These are phyloP conservation scores for Geotrichum histeridarum DNA, from an alignment of 1,139 yeast species.

Conservation along the genomic window DNA sequence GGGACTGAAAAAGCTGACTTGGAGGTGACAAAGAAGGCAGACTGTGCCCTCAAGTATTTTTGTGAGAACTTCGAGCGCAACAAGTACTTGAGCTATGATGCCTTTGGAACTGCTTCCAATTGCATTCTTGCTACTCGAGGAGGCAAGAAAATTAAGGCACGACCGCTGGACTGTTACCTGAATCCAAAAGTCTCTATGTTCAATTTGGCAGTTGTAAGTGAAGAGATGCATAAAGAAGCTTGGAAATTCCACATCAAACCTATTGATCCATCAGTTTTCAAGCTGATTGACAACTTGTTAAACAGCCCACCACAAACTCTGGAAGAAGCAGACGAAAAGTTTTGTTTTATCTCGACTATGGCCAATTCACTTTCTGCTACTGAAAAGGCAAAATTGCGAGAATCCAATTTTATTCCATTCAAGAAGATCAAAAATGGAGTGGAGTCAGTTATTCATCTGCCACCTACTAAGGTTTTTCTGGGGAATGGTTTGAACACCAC, in stretches of 20 bases:
- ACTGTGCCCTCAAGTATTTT: conserved; percentile 29
- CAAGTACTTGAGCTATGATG: conserved; percentile 24
- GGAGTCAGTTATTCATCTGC: conserved; percentile 4
- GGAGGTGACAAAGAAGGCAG: conserved; percentile 19
- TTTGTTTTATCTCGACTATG: conserved; percentile 32
- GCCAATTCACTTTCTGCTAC: conserved; percentile 24
- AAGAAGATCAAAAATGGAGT: not conserved
- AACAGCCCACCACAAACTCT: conserved; percentile 27
- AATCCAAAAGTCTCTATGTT: conserved; percentile 29
- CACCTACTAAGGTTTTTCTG: conserved; percentile 30
- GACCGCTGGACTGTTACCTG: conserved; percentile 32
- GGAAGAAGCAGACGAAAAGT: conserved; percentile 28
- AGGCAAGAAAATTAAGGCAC: conserved; percentile 19
- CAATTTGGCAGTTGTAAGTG: conserved; percentile 34
- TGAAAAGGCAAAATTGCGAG: conserved; percentile 24
- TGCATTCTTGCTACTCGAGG: conserved; percentile 28
- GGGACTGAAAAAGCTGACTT: not conserved
- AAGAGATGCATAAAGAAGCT: conserved; percentile 28
- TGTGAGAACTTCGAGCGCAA: conserved; percentile 21
- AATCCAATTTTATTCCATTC: conserved; percentile 32
- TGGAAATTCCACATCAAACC: conserved; percentile 34
- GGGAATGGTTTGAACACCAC: conserved; percentile 6
- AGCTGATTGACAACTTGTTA: conserved; percentile 26
- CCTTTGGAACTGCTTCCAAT: conserved; percentile 17
- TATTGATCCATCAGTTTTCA: conserved; percentile 29